Base-by-base conservation (phyloP, 805 yeast genomes). In the Zygoascus ofunaensis region DNA sequence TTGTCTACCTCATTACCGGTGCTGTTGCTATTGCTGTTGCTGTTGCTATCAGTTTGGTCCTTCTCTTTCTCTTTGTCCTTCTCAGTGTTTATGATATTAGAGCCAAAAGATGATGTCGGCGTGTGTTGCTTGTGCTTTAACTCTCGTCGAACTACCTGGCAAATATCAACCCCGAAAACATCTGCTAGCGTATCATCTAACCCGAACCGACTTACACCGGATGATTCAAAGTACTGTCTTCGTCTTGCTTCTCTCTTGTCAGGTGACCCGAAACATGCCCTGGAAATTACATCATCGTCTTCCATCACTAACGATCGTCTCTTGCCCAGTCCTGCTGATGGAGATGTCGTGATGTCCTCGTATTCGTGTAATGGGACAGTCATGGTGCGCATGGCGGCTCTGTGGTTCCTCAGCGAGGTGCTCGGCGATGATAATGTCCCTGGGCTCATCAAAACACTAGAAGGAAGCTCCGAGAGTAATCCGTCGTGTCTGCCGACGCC, bases 101-200 rank as follows among this genome's bases (percentile, higher is more conserved):
- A 26, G 10, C 7, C 12, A 44, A 17, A 30, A 41, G n/a, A 35
- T 34, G 14, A 18, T 7, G 34, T 34, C 14, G 30, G 22, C 10
- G 26, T 41, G 14, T 18, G 51, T 53, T 37, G 62, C 10, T 17
- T 19, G 17, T 19, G 21, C 17, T 24, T 70, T 33, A 66, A 68
- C 4, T 74, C 76, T n/a, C 76, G 58, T 46, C 66, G 60, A 4
- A 72, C 69, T 20, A 72, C 73, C 34, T 74, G 66, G 49, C 74
- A 71, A 28, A 76, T 64, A 55, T 76, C 81, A 39, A 76, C 78
- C 7, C 81, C 81, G 58, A 75, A 76, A 34, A 75, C 68, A 55
- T 76, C 78, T 39, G 70, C 65, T 12, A 66, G 66, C 26, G 57
- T 55, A 30, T 49, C 49, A 21, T 49, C 38, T 15, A 41, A 24